phyloP scores from a whole-genome alignment of 2,329 filamentous ascomycete species.

The Neonectria coccinea region DNA sequence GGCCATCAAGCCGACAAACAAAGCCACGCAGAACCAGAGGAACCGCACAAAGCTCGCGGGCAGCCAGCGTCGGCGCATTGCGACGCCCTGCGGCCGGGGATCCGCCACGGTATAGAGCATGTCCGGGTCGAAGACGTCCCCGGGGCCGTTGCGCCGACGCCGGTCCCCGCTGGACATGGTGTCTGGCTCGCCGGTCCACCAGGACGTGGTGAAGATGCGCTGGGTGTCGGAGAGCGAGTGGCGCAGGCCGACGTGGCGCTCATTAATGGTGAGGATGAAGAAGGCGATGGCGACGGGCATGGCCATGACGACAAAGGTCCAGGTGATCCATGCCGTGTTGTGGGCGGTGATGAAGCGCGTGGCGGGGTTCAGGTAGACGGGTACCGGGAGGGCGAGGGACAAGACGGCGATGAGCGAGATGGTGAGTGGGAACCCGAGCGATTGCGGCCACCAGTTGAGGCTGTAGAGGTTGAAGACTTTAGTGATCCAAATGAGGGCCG shows the following conservation, averaged over 20 bases:
- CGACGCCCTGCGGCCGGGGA: constrained; percentile 48
- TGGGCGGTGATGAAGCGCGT: constrained; percentile 67
- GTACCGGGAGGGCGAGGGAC: constrained; percentile 70
- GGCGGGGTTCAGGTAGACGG: constrained; percentile 67
- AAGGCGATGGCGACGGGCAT: constrained; percentile 76
- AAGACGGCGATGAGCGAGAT: constrained; percentile 70
- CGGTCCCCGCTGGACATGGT: constrained; percentile 59
- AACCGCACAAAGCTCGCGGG: constrained; percentile 76
- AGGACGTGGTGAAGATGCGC: constrained; percentile 73
- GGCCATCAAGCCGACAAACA: constrained; percentile 71
- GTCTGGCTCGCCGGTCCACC: constrained; percentile 72
- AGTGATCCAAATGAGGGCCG: constrained; percentile 76
- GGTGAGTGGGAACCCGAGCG: constrained; percentile 73
- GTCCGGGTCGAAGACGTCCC: constrained; percentile 55
- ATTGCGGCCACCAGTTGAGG: constrained; percentile 77
- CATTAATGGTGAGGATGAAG: constrained; percentile 71
- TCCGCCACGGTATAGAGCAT: constrained; percentile 43
- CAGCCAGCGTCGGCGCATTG: constrained; percentile 66
- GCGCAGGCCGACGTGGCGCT: constrained; percentile 71
- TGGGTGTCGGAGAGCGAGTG: constrained; percentile 74
- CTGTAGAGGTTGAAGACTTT: constrained; percentile 79
- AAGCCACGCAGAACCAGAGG: constrained; percentile 75
- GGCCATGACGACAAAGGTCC: constrained; percentile 78
- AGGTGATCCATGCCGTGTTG: constrained; percentile 76
- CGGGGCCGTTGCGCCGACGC: constrained; percentile 53